Evolutionary conservation across 192 early-diverging fungal species (phyloP), one percentile per base, ranked within the genome.

Genomic region (Coemansia sp.): DNA sequence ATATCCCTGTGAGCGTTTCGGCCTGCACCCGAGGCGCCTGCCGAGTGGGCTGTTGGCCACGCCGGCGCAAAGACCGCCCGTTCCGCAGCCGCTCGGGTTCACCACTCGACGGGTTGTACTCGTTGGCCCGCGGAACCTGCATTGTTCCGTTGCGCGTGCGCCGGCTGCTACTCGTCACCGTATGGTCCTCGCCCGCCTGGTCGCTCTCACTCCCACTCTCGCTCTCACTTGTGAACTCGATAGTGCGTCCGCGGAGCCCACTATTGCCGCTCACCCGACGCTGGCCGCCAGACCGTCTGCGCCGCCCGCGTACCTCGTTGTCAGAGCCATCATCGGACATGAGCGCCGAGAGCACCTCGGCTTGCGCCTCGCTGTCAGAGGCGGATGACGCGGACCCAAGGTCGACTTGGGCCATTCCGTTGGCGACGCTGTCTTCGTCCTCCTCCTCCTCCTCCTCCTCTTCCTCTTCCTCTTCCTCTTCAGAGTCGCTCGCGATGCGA

Each of bases 401-500:
- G 21, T 52, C 39, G 20, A 37, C 27, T 36, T 45, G 41, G 25
- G 46, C 45, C 39, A 48, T 41, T 29, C 39, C 56, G 30, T 19
- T 25, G 1, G 19, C 22, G 12, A 18, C 60, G 8, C 26, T 30
- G 13, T 43, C 36, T 25, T 48, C 56, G 8, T 56, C 51, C n/a
- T n/a, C n/a, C n/a, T n/a, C n/a, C n/a, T n/a, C n/a, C n/a, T n/a
- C n/a, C n/a, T n/a, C n/a, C n/a, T n/a, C n/a, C n/a, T n/a, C n/a
- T n/a, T n/a, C n/a, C n/a, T n/a, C n/a, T n/a, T n/a, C n/a, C n/a
- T n/a, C n/a, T n/a, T n/a, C n/a, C n/a, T n/a, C n/a, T 19, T 64
- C 67, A 7, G 67, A 60, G 32, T 71, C 67, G 45, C 60, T 64
- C 19, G 67, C 51, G 34, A 64, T 50, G 18, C 60, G 60, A 10